Base-by-base conservation (phyloP, 2,329 filamentous ascomycete species). In the Aureobasidium sp. region DNA sequence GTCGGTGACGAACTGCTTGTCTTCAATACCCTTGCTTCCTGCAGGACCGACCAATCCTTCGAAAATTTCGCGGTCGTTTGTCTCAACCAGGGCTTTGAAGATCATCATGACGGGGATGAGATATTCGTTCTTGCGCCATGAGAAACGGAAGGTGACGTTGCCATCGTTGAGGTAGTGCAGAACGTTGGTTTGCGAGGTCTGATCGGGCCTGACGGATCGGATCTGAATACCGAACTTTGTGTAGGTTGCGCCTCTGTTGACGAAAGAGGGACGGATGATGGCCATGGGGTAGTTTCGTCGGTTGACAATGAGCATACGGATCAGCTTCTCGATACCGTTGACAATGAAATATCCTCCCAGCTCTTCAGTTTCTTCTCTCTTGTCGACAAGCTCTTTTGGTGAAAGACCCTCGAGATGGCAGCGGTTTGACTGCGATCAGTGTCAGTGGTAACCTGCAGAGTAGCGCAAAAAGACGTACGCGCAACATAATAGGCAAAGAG, bases 101-200 rank as follows among this genome's bases (percentile, higher is more conserved):
- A 99, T 86, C 93, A 99, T 97, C 83, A 97, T 87, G 65, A 92
- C 89, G 0, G 94, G 94, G 2, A 99, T 84, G n/a, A 99, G 84
- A 71, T 91, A 99, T 75, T 99, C 94, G 68, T 92, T 91, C 77
- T 99, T 99, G 68, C 92, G 84, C 93, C 93, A 99, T 7, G 93
- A 97, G 76, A 99, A 99, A 62, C 94, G 84, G 77, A 99, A 96
- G 0, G 91, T 97, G 69, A 97, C 87, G 74, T 97, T 97, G 66
- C 94, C 94, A 73, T 99, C 94, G 69, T 83, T 91, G 62, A 99
- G 84, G 75, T 97, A 99, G 77, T 99, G 94, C 53, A 99, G 82
- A 37, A 96, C 92, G 71, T 97, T 99, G 41, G 93, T 97, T 76
- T 97, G 93, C 34, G 92, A 97, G 9, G 93, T 97, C 77, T 99